phyloP scores from a whole-genome alignment of 371 early-diverging fungal genomes.

The Apophysomyces sp. region DNA sequence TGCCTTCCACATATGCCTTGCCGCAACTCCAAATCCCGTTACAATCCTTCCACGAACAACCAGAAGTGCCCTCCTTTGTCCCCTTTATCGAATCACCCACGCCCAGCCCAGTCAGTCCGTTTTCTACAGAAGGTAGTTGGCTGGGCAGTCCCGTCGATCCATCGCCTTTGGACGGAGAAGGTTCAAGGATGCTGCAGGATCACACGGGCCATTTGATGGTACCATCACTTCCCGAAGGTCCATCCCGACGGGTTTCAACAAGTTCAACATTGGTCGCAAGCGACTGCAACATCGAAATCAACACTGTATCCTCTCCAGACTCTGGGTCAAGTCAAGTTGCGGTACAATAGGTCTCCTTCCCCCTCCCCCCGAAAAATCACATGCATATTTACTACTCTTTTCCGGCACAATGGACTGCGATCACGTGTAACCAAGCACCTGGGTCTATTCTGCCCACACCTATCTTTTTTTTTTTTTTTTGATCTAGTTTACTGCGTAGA shows the following conservation, averaged over 20 bases:
- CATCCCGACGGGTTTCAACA: neutral
- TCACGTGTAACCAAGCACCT: neutral
- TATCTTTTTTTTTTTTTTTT: neutral
- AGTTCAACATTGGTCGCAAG: neutral
- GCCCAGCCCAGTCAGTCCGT: conserved; percentile 28
- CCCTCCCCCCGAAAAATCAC: too few relatives aligned
- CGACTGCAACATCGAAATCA: neutral
- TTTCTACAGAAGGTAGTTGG: conserved; percentile 20
- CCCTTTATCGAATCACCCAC: conserved; percentile 36
- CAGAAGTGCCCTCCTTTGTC: conserved; percentile 29
- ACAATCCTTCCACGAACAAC: conserved; percentile 8
- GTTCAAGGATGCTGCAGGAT: conserved; percentile 21
- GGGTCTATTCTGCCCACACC: neutral
- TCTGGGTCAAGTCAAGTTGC: neutral
- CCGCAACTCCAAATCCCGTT: conserved; percentile 14
- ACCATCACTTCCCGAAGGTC: conserved; percentile 7
- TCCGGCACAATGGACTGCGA: too few relatives aligned
- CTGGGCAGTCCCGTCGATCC: conserved; percentile 32
- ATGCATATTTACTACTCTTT: too few relatives aligned
- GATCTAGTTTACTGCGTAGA: too few relatives aligned
- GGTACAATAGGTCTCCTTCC: neutral
- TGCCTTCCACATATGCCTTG: conserved; percentile 12
- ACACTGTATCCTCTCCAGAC: neutral
- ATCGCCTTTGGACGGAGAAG: conserved; percentile 7
- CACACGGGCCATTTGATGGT: conserved; percentile 39